phyloP scores from a whole-genome alignment of 1,284 basidiomycete genomes.

The Thelephora terrestris region DNA sequence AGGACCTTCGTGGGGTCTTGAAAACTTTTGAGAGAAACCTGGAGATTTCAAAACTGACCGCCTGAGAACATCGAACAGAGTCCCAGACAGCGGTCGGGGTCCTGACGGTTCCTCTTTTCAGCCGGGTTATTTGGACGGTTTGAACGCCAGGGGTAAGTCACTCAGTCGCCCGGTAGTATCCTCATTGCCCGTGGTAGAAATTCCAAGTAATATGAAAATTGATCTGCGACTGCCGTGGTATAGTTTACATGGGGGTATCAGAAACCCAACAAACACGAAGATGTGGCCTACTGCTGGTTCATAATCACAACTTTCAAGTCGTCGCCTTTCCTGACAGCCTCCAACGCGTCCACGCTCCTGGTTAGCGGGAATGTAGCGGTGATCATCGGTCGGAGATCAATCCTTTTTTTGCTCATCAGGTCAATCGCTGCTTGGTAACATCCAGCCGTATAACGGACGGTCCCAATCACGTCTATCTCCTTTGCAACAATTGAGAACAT shows the following conservation, averaged over 20 bases:
- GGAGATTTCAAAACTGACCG: too few species aligned
- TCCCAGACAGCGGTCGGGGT: too few species aligned
- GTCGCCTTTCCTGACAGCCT: slow-evolving; percentile 12
- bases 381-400: slow-evolving; percentile 12
- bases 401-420: slow-evolving; percentile 9
- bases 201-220: background rate
- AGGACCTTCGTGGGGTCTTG: too few species aligned
- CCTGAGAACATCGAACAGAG: too few species aligned
- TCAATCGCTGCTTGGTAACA: slow-evolving; percentile 15
- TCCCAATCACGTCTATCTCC: slow-evolving; percentile 12
- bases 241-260: background rate
- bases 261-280: too few species aligned
- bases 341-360: slow-evolving; percentile 11
- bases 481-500: slow-evolving; percentile 14
- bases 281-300: slow-evolving; percentile 7
- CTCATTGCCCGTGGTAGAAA: slow-evolving; percentile 1
- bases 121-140: too few species aligned
- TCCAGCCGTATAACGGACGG: slow-evolving; percentile 14
- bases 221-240: background rate
- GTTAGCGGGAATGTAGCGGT: slow-evolving; percentile 12
- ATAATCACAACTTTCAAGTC: slow-evolving; percentile 15
- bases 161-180: too few species aligned
- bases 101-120: too few species aligned
- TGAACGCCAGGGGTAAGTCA: too few species aligned
- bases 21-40: too few species aligned